These are phyloP conservation scores for Tylopilus balloui DNA, from an alignment of 768 basidiomycete species.

Conservation along the genomic window DNA sequence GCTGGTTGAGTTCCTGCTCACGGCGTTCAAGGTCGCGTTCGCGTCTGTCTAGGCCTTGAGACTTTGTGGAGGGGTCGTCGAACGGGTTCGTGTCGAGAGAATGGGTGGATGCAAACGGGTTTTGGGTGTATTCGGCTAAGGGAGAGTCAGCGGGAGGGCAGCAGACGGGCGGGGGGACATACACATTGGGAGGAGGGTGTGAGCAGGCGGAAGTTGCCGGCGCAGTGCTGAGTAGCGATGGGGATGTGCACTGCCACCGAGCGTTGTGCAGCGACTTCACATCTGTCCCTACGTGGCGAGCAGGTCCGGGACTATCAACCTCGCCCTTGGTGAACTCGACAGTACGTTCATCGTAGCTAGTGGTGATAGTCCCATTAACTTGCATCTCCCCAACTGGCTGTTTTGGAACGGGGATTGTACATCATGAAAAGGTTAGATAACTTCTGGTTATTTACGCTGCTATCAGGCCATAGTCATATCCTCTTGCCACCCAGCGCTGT, in stretches of 20 bases:
- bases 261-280: constrained; percentile 48
- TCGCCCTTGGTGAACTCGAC: constrained; percentile 48
- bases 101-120: constrained; percentile 81
- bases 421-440: constrained; percentile 4
- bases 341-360: constrained; percentile 44
- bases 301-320: constrained; percentile 45
- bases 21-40: constrained; percentile 80
- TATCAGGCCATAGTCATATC: constrained; percentile 16
- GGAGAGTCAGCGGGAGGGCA: constrained; percentile 3
- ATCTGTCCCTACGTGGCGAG: constrained; percentile 64
- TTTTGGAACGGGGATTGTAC: neutral
- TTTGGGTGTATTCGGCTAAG: constrained; percentile 43
- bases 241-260: no score
- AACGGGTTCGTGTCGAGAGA: constrained; percentile 88
- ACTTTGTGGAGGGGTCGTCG: constrained; percentile 56
- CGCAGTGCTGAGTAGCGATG: no score
- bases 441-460: constrained; percentile 5
- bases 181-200: constrained; percentile 19
- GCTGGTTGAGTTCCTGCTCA: constrained; percentile 68
- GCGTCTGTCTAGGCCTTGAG: constrained; percentile 65
- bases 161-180: neutral
- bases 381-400: neutral
- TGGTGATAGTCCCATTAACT: constrained; percentile 32
- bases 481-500: constrained; percentile 8
- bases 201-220: constrained; percentile 5